These are phyloP conservation scores for Silene conica DNA, from an alignment of 148 eudicot genomes.

Conservation along the genomic window DNA sequence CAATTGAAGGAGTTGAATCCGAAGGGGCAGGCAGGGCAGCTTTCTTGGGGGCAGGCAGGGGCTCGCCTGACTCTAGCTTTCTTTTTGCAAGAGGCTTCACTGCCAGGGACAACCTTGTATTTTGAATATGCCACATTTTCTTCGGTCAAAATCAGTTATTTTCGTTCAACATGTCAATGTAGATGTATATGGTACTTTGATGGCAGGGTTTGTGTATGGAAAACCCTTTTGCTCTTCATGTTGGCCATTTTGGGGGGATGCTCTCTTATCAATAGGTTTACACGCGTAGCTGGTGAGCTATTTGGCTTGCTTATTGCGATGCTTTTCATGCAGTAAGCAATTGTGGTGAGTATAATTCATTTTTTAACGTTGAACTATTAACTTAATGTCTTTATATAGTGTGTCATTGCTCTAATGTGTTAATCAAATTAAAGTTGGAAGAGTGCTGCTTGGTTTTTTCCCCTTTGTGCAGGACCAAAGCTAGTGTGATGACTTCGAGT, in stretches of 20 bases:
- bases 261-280: constrained; percentile 91
- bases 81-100: too few relatives aligned
- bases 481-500: too few relatives aligned
- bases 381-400: not conserved
- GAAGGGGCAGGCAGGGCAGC: too few relatives aligned
- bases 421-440: not conserved
- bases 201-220: constrained; percentile 95
- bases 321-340: constrained; percentile 99
- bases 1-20: too few relatives aligned
- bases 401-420: not conserved
- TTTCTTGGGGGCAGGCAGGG: too few relatives aligned
- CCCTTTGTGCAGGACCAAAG: too few relatives aligned
- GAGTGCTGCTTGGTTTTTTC: not conserved
- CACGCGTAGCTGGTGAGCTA: constrained; percentile 94
- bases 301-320: constrained; percentile 95
- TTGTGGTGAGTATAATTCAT: constrained; percentile 53
- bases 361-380: not conserved
- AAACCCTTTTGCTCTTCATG: constrained; percentile 84
- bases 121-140: not conserved
- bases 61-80: too few relatives aligned
- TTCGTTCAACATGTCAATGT: constrained; percentile 7
- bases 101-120: constrained; percentile 98
- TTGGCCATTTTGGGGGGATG: constrained; percentile 93
- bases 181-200: not conserved
- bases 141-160: not conserved